Evolutionary conservation across 78 protist genomes (phyloP), one percentile per base, ranked within the genome.

Genomic region (Bigelowiella natans): DNA sequence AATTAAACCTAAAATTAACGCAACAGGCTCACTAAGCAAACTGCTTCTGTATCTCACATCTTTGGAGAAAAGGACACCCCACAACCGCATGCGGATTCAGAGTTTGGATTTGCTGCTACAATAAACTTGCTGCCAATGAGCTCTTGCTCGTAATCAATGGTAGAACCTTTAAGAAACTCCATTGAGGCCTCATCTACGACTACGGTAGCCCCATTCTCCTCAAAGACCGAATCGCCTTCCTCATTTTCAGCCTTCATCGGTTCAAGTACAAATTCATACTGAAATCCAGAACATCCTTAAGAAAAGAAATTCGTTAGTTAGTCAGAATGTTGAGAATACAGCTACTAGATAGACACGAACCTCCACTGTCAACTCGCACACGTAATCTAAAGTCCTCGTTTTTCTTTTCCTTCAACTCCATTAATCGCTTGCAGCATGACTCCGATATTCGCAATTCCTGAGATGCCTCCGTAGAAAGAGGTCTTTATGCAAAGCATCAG

Each of bases 211-310:
- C 93, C 93, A 2, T 51, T 83, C 83, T 38, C 29, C 92, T 91
- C 93, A 38, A 91, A 36, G 38, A 39, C 89, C 0, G 39, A 1
- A 39, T 82, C 88, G 0, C 31, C 89, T 18, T 38, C 82, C 0
- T 39, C 34, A 1, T 0, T 0, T 11, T 40, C 83, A 7, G 36
- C 1, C 2, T 0, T 63, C 30, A 1, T 0, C 1, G n/a, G 51
- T 38, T 40, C 90, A 3, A 86, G 39, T 1, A 18, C 11, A 85
- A 91, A 91, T 36, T 38, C 39, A 88, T 91, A 91, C 93, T 91
- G 93, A 85, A 91, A 91, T 28, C 93, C 93, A 0, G 93, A 91
- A 85, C 93, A 91, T 18, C 92, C 92, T n/a, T n/a, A n/a, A n/a
- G n/a, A n/a, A n/a, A n/a, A n/a, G n/a, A n/a, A n/a, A n/a, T n/a